Evolutionary conservation across 129 eudicot genomes (phyloP).

Genomic region (Artemisia annua): DNA sequence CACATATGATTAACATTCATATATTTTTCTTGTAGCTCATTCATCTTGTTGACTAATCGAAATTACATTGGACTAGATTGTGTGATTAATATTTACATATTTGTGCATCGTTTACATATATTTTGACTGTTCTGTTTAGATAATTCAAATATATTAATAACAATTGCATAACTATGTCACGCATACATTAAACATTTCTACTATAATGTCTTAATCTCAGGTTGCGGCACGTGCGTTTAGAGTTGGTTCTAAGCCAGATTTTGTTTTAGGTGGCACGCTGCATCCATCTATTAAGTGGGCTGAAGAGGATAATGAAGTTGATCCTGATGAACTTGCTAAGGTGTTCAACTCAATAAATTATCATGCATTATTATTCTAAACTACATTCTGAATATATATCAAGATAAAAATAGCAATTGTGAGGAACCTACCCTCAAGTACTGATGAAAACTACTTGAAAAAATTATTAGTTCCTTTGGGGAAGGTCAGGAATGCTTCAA

Average conservation of each 20-base stretch:
- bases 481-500: constrained; percentile 22
- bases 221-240: neutral
- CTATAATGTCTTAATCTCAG: too few species aligned
- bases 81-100: too few species aligned
- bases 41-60: constrained; percentile 12
- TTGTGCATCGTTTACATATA: neutral
- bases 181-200: constrained; percentile 22
- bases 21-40: too few species aligned
- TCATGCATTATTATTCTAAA: neutral
- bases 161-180: neutral
- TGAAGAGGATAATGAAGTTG: constrained; percentile 61
- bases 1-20: too few species aligned
- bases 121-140: neutral
- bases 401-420: constrained; percentile 78
- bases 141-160: constrained; percentile 9
- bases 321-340: constrained; percentile 72
- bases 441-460: too few species aligned
- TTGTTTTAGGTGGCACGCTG: constrained; percentile 60
- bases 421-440: too few species aligned
- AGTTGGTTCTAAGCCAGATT: constrained; percentile 60
- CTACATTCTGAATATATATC: constrained; percentile 6
- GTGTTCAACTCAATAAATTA: constrained; percentile 30
- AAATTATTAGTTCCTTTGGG: too few species aligned
- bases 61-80: neutral
- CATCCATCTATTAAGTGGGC: constrained; percentile 90